Conservation (phyloP, 129 eudicot genomes). For the Chrysanthemum seticuspe region DNA sequence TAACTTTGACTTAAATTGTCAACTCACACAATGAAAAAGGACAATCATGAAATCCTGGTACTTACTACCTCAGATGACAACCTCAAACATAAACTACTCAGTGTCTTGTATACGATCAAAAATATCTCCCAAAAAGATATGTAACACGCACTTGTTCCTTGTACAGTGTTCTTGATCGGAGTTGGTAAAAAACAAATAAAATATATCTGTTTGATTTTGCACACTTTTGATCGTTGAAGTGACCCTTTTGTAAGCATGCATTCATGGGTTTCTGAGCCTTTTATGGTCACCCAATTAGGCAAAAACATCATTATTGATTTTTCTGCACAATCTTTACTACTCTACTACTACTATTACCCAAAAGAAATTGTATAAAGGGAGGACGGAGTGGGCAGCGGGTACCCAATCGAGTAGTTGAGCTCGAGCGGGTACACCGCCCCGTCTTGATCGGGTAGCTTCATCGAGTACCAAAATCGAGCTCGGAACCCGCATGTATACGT, state of each 20-base stretch:
- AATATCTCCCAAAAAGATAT: conserved; percentile 35
- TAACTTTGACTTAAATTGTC: conserved; percentile 38
- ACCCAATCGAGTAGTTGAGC: too few relatives aligned
- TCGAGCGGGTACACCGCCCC: too few relatives aligned
- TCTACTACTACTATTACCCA: too few relatives aligned
- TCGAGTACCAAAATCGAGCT: too few relatives aligned
- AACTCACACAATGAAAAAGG: conserved; percentile 31
- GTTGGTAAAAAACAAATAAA: conserved; percentile 31
- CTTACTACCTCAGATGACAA: conserved; percentile 42
- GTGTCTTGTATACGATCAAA: conserved; percentile 27
- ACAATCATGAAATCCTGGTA: conserved; percentile 25
- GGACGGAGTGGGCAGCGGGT: too few relatives aligned
- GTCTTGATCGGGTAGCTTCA: too few relatives aligned
- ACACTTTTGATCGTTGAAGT: conserved; percentile 21
- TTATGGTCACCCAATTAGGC: conserved; percentile 34
- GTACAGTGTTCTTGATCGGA: conserved; percentile 39
- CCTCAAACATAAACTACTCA: conserved; percentile 38
- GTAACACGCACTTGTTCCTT: conserved; percentile 26
- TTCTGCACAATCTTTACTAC: not conserved
- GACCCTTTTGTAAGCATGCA: conserved; percentile 34
- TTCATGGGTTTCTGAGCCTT: conserved; percentile 40
- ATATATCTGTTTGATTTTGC: conserved; percentile 25
- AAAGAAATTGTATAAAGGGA: too few relatives aligned
- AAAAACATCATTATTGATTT: conserved; percentile 32
- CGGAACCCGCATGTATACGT: too few relatives aligned